Evolutionary conservation across 352 stramenopile species (phyloP).

Genomic region (Blastocystis sp.): DNA sequence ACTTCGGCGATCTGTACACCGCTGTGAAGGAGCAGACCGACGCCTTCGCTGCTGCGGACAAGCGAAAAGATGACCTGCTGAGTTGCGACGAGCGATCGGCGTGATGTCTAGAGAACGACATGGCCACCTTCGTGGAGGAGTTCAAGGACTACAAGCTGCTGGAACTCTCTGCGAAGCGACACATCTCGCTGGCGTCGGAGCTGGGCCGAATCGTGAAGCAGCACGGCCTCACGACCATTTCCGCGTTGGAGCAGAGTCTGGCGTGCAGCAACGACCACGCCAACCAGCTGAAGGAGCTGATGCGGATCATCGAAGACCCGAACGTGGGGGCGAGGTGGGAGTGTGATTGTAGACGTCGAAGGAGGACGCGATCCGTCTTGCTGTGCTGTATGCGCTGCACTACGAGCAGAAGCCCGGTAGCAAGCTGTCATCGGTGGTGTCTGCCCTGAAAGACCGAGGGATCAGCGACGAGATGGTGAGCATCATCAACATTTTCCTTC

Average conservation of each 20-base stretch:
- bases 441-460: constrained; percentile 62
- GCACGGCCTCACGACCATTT: constrained; percentile 92
- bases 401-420: constrained; percentile 78
- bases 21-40: constrained; percentile 89
- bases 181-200: constrained; percentile 96
- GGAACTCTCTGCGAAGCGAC: constrained; percentile 92
- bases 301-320: constrained; percentile 74
- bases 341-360: constrained; percentile 73
- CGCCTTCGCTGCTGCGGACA: constrained; percentile 83
- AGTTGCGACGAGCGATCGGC: constrained; percentile 69
- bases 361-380: constrained; percentile 92
- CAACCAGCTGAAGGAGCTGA: constrained; percentile 74
- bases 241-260: constrained; percentile 86
- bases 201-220: constrained; percentile 89
- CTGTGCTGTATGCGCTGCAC: constrained; percentile 92
- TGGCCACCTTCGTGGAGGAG: constrained; percentile 95
- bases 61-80: constrained; percentile 81
- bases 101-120: constrained; percentile 75
- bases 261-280: constrained; percentile 77
- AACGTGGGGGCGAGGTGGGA: constrained; percentile 68
- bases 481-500: constrained; percentile 72
- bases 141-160: constrained; percentile 89
- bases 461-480: constrained; percentile 74
- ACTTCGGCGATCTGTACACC: constrained; percentile 92
- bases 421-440: constrained; percentile 21